A percentile compares a stretch with the other conserved stretches of the same genome.
Conservation (phyloP, 768 basidiomycete genomes). For the Amanita pseudoporphyria region DNA sequence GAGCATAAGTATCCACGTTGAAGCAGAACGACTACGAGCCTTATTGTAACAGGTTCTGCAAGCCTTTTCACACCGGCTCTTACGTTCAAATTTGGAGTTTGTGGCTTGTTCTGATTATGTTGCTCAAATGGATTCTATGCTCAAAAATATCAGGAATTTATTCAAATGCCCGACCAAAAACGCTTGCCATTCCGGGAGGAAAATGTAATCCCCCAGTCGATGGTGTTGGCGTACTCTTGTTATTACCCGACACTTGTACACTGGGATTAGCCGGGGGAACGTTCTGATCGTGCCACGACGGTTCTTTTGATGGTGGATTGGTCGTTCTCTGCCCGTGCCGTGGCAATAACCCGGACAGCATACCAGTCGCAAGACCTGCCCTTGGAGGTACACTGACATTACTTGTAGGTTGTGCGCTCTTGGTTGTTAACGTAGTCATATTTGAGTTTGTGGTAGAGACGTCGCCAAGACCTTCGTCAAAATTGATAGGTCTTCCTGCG, state of each 20-base stretch:
- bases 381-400: conserved; percentile 5
- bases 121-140: conserved; percentile 13
- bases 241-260: neutral
- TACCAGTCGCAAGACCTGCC: conserved; percentile 4
- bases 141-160: neutral
- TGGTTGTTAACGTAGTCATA: neutral
- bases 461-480: conserved; percentile 28
- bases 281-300: neutral
- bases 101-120: conserved; percentile 9
- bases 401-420: neutral
- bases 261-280: conserved; percentile 1
- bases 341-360: conserved; percentile 2
- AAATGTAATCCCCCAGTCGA: conserved; percentile 43
- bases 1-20: neutral
- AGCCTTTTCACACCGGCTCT: conserved; percentile 24
- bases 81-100: neutral
- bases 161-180: neutral
- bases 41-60: conserved; percentile 19
- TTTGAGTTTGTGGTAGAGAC: neutral
- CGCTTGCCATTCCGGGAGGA: conserved; percentile 34
- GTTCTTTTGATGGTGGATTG: neutral
- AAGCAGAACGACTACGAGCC: neutral
- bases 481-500: conserved; percentile 31
- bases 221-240: conserved; percentile 14
- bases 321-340: neutral